These are phyloP conservation scores for Zymoseptoria crescenta DNA, from an alignment of 2,329 filamentous ascomycete genomes.

Conservation along the genomic window DNA sequence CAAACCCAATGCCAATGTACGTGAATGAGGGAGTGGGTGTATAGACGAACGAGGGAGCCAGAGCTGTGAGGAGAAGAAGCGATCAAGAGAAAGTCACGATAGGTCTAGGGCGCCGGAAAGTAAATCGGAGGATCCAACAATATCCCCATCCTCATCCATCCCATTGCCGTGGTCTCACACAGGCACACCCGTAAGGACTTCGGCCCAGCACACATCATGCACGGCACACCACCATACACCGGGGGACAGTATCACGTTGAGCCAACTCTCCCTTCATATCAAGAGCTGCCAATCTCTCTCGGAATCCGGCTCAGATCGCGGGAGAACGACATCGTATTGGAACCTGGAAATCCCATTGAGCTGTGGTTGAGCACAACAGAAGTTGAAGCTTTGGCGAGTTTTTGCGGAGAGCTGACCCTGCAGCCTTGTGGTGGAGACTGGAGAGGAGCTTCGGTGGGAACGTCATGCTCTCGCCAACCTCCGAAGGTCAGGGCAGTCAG, in stretches of 20 bases:
- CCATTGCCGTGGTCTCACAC: neutral
- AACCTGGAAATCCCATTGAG: constrained; percentile 4
- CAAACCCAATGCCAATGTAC: neutral
- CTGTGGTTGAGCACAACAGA: constrained; percentile 16
- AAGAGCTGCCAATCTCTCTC: neutral
- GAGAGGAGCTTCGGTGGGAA: neutral
- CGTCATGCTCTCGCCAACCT: neutral
- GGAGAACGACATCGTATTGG: neutral
- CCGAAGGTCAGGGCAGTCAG: neutral
- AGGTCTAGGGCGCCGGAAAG: neutral
- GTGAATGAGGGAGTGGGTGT: neutral
- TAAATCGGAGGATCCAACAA: neutral
- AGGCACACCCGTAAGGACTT: neutral
- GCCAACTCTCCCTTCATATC: neutral
- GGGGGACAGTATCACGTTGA: neutral
- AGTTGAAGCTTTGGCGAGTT: neutral
- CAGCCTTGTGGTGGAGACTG: neutral
- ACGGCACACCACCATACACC: neutral
- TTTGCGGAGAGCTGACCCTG: neutral
- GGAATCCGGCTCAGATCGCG: neutral
- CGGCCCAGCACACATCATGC: neutral
- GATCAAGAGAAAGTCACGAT: neutral
- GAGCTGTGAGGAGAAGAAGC: neutral
- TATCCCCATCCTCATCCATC: neutral
- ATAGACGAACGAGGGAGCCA: neutral